A percentile compares a stretch with the other conserved stretches of the same genome.
Conservation (phyloP, 2,329 filamentous ascomycete genomes). For the Fusarium camptoceras region DNA sequence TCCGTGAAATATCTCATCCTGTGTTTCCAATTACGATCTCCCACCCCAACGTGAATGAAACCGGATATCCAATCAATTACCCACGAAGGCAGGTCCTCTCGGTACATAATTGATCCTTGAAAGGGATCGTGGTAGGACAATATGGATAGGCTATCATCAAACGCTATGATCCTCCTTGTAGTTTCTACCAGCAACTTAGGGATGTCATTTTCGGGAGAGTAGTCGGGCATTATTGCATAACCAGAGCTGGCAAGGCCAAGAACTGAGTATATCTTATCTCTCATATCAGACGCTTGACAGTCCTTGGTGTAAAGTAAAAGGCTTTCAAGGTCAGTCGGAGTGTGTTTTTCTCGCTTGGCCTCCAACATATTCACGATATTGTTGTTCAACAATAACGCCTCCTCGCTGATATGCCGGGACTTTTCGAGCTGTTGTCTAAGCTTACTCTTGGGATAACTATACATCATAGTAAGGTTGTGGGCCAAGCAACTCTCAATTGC, state of each 20-base stretch:
- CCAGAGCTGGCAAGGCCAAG: background rate
- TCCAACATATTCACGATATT: background rate
- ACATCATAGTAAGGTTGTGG: accelerated
- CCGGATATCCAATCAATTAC: background rate
- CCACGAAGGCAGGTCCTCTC: background rate
- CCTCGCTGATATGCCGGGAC: background rate
- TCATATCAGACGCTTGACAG: background rate
- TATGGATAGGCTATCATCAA: background rate
- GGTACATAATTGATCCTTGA: too few species aligned
- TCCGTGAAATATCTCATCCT: too few species aligned
- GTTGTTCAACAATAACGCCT: accelerated
- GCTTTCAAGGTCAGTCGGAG: background rate
- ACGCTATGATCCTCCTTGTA: background rate
- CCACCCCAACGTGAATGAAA: too few species aligned
- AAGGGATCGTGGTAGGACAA: accelerated
- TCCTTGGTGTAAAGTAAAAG: background rate
- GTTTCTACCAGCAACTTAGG: background rate
- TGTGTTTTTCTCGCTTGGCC: accelerated
- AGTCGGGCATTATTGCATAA: background rate
- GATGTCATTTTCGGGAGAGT: background rate
- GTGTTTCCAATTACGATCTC: too few species aligned
- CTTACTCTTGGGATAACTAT: accelerated
- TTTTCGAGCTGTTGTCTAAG: background rate
- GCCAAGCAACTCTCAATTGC: background rate
- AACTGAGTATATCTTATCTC: slow-evolving; percentile 10